Conservation (phyloP, 169 alveolate genomes). For the Cryptosporidium parvum region DNA sequence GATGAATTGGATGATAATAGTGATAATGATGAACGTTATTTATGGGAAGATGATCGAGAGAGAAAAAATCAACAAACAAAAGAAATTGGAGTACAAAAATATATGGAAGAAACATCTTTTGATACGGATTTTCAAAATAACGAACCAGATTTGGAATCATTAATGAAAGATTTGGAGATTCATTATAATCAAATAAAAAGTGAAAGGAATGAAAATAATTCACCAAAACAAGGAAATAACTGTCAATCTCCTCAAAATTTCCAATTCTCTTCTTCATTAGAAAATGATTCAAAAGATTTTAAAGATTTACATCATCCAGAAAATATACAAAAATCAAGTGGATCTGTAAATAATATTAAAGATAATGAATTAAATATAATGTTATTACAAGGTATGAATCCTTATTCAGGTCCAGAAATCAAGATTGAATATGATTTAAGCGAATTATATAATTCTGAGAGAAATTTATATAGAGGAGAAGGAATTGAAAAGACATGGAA, state of each 20-base stretch:
- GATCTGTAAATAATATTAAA: not conserved
- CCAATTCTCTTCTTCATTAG: not conserved
- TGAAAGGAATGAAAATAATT: not conserved
- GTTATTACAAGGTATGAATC: not conserved
- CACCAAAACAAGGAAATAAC: not conserved
- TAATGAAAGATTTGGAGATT: constrained; percentile 38
- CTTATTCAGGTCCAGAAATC: constrained; percentile 5
- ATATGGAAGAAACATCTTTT: constrained; percentile 41
- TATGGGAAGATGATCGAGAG: constrained; percentile 41
- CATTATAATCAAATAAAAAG: constrained; percentile 5
- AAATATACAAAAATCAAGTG: not conserved
- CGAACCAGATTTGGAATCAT: not conserved
- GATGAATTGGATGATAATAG: constrained; percentile 66
- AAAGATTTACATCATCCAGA: not conserved
- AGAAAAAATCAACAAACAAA: not conserved
- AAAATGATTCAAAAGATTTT: constrained; percentile 11
- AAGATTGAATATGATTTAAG: constrained; percentile 56
- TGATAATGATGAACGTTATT: constrained; percentile 24
- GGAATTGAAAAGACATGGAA: constrained; percentile 65
- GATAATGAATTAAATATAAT: not conserved
- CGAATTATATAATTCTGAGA: constrained; percentile 34
- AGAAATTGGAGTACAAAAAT: constrained; percentile 63
- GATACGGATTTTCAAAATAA: not conserved
- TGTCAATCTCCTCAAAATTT: not conserved
- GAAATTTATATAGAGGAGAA: constrained; percentile 48